phyloP scores from a whole-genome alignment of 768 basidiomycete species.

The Lactarius hatsudake region DNA sequence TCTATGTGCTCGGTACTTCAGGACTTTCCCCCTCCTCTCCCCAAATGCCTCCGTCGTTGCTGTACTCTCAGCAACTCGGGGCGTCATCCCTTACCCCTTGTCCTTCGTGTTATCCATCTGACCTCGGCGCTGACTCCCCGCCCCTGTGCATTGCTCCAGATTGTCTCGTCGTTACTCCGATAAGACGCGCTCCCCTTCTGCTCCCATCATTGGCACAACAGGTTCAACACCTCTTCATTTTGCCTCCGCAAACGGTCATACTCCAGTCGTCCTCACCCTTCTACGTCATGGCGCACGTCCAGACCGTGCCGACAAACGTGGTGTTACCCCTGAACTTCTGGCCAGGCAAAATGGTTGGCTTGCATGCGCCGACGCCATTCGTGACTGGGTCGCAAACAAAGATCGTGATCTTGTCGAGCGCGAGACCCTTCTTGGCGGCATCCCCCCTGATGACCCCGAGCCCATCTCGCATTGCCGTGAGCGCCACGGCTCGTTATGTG shows the following conservation, averaged over 20 bases:
- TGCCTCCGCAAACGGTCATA: conserved; percentile 93
- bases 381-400: conserved; percentile 62
- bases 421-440: conserved; percentile 26
- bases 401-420: conserved; percentile 60
- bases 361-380: conserved; percentile 71
- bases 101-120: conserved; percentile 9
- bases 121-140: conserved; percentile 1
- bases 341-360: conserved; percentile 79
- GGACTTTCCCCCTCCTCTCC: neutral
- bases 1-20: conserved; percentile 29
- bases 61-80: neutral
- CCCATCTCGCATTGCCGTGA: conserved; percentile 38
- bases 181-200: conserved; percentile 62
- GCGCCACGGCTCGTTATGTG: conserved; percentile 19
- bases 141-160: conserved; percentile 36
- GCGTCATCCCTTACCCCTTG: neutral
- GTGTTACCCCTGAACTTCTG: conserved; percentile 80
- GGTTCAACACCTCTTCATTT: conserved; percentile 96
- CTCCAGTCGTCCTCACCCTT: conserved; percentile 69
- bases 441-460: conserved; percentile 31
- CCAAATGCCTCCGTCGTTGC: neutral
- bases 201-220: conserved; percentile 74
- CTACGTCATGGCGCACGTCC: conserved; percentile 83
- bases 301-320: conserved; percentile 85
- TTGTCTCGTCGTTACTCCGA: conserved; percentile 72